phyloP scores from a whole-genome alignment of 139 green algal genomes.

The Chlamydomonas incerta region DNA sequence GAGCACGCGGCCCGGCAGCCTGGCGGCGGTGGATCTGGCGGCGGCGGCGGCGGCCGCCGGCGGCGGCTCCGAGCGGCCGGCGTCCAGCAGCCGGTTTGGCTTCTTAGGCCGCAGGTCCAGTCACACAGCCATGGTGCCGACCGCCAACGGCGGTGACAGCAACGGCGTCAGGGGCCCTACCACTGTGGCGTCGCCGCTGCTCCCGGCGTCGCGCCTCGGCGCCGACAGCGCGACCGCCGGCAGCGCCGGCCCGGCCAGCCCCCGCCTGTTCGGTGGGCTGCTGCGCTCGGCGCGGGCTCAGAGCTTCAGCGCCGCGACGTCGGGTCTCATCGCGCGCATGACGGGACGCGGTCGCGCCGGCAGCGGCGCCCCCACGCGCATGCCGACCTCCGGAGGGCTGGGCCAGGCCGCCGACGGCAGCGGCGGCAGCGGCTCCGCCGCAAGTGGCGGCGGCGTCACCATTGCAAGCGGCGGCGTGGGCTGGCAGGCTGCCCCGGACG shows the following conservation, averaged over 20 bases:
- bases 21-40: background rate
- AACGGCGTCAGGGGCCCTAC: background rate
- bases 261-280: background rate
- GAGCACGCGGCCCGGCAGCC: too few relatives aligned
- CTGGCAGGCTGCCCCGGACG: background rate
- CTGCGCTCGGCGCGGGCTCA: background rate
- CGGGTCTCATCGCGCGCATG: conserved; percentile 9
- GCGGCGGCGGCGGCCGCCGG: too few relatives aligned
- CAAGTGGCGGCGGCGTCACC: background rate
- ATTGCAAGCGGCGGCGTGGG: background rate
- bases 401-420: background rate
- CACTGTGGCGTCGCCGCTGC: background rate
- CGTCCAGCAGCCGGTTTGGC: background rate
- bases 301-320: conserved; percentile 14
- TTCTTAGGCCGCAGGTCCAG: background rate
- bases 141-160: background rate
- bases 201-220: background rate
- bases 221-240: too few relatives aligned
- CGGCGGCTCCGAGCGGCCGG: background rate
- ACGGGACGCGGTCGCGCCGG: background rate
- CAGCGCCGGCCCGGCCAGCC: background rate
- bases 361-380: background rate
- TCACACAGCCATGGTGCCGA: too few relatives aligned
- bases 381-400: too few relatives aligned
- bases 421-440: background rate